Evolutionary conservation across 2,329 filamentous ascomycete species (phyloP).

Genomic region (Calcarisporium arbuscula): DNA sequence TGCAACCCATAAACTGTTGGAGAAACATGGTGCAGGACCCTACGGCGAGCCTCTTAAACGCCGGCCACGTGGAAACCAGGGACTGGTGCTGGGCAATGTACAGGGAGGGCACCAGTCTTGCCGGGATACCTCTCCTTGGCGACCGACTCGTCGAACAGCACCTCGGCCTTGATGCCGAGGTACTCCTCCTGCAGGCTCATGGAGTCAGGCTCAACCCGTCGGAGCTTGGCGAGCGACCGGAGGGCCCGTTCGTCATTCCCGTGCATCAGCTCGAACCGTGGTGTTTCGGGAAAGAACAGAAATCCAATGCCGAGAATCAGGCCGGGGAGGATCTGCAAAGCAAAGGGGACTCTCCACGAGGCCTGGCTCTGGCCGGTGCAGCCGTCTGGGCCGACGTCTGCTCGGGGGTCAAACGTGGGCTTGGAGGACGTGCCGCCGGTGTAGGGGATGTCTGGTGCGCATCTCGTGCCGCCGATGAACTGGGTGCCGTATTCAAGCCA

Average conservation of each 20-base stretch:
- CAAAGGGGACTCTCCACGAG: constrained; percentile 42
- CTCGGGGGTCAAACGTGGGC: constrained; percentile 34
- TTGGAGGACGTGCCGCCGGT: constrained; percentile 31
- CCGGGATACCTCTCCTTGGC: constrained; percentile 22
- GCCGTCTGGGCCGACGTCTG: constrained; percentile 31
- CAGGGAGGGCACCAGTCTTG: constrained; percentile 20
- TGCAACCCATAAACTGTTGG: constrained; percentile 43
- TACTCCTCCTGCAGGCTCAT: constrained; percentile 24
- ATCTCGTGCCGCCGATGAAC: constrained; percentile 36
- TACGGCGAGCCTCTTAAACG: constrained; percentile 40
- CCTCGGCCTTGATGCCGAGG: constrained; percentile 30
- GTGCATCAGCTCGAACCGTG: constrained; percentile 26
- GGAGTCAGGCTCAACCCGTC: constrained; percentile 24
- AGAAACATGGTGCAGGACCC: constrained; percentile 52
- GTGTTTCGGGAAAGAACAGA: constrained; percentile 40
- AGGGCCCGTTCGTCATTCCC: constrained; percentile 24
- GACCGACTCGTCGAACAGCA: constrained; percentile 26
- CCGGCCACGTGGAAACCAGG: constrained; percentile 21
- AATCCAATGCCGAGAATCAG: constrained; percentile 49
- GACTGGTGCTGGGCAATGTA: constrained; percentile 24
- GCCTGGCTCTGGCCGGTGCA: constrained; percentile 37
- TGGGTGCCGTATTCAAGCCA: constrained; percentile 36
- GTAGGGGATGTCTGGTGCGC: constrained; percentile 39
- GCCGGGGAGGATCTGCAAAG: constrained; percentile 48
- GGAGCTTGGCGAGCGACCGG: constrained; percentile 22